These are phyloP conservation scores for Ambrosia hybrid DNA, from an alignment of 140 eudicot species.

Conservation along the genomic window DNA sequence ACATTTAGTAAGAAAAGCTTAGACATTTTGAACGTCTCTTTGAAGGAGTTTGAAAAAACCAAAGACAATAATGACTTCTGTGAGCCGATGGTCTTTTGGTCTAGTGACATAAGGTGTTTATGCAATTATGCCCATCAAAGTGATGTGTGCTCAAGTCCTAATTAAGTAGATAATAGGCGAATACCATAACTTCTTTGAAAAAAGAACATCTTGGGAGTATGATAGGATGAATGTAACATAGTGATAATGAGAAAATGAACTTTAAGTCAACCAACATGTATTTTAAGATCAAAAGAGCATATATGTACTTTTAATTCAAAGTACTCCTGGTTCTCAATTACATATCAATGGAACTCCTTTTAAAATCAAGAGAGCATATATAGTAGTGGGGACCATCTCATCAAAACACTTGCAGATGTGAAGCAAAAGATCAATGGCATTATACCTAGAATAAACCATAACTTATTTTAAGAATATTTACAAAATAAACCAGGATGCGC, in stretches of 20 bases:
- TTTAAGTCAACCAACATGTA: not conserved
- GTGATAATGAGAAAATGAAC: not conserved
- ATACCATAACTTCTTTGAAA: not conserved
- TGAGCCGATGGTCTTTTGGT: too few relatives aligned
- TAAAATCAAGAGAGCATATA: conserved; percentile 23
- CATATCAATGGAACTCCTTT: conserved; percentile 6
- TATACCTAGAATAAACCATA: conserved; percentile 31
- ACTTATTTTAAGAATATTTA: conserved; percentile 25
- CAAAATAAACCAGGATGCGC: conserved; percentile 27
- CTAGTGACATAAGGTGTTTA: too few relatives aligned
- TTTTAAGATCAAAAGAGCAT: not conserved
- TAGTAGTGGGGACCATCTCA: conserved; percentile 35
- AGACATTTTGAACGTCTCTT: not conserved
- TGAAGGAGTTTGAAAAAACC: not conserved
- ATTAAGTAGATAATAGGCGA: too few relatives aligned
- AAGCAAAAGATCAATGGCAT: conserved; percentile 36
- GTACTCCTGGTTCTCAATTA: conserved; percentile 9
- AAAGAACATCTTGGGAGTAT: not conserved
- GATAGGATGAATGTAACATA: not conserved
- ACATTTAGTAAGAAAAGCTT: too few relatives aligned
- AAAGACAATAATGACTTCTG: not conserved
- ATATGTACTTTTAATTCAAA: not conserved
- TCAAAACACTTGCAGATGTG: conserved; percentile 14
- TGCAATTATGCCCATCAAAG: too few relatives aligned
- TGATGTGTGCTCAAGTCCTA: too few relatives aligned